phyloP scores from a whole-genome alignment of 78 protist genomes.

The Dictyostelium discoideum region DNA sequence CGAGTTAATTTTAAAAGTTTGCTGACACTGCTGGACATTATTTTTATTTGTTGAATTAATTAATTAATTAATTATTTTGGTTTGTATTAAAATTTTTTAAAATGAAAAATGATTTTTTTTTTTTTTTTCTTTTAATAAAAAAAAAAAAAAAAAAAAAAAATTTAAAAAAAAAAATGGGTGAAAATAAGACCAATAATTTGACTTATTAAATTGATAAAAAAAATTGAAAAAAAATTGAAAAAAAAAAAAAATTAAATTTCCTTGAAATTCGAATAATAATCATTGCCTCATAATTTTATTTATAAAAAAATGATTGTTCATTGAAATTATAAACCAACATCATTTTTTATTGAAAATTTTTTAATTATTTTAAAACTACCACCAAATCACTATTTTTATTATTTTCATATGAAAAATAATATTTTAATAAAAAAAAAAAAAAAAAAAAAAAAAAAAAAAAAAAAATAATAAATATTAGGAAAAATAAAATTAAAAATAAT shows the following conservation, averaged over 20 bases:
- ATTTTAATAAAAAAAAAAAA: neutral
- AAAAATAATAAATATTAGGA: too few relatives aligned
- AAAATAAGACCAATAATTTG: neutral
- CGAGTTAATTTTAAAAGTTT: slow-evolving; percentile 7
- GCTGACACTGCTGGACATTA: neutral
- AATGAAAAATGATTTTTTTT: neutral
- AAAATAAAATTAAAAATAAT: neutral
- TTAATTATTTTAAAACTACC: neutral
- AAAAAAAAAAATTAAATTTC: neutral
- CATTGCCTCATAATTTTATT: neutral
- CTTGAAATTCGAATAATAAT: neutral
- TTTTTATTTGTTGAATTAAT: neutral
- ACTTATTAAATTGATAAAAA: neutral
- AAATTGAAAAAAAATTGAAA: neutral
- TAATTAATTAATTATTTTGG: neutral
- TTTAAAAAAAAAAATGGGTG: neutral
- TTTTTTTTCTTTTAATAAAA: neutral
- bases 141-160: neutral
- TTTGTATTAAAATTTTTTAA: neutral
- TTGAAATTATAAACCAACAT: neutral
- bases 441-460: neutral
- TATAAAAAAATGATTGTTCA: neutral
- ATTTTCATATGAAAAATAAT: neutral
- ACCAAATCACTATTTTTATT: neutral
- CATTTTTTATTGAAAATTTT: neutral